Percentiles rank a stretch among this genome's conserved stretches.
phyloP scores from a whole-genome alignment of 441 rosid species.

The Syzygium malaccense region DNA sequence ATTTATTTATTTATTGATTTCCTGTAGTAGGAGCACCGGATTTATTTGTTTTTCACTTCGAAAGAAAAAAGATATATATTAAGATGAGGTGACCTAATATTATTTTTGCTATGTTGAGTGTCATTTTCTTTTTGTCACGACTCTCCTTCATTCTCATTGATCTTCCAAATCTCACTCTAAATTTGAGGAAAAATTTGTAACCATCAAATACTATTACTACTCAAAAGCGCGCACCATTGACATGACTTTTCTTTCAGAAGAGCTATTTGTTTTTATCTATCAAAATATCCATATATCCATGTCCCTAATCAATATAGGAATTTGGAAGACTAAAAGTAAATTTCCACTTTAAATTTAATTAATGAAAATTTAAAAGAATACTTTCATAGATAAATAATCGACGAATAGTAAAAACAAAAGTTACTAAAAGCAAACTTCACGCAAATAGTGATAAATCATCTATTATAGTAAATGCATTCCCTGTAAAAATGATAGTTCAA shows the following conservation, averaged over 20 bases:
- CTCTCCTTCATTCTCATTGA: background rate
- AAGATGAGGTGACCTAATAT: background rate
- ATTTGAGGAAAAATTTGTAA: background rate
- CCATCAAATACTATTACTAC: background rate
- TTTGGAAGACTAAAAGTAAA: background rate
- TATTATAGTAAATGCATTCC: background rate
- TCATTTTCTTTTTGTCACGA: background rate
- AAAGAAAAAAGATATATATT: background rate
- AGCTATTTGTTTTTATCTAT: background rate
- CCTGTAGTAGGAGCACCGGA: background rate
- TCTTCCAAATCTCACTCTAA: background rate
- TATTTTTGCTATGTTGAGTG: background rate
- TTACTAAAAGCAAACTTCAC: background rate
- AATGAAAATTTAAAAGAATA: background rate
- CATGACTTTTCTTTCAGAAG: background rate
- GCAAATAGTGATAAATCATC: background rate
- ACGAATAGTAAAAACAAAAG: background rate
- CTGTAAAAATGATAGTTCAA: background rate
- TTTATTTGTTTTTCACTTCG: background rate
- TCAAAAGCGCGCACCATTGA: background rate
- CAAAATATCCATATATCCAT: background rate
- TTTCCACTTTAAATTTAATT: background rate
- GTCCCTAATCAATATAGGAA: background rate
- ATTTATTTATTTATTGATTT: background rate
- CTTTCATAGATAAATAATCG: background rate